A percentile compares a stretch with the other conserved stretches of the same genome.
Conservation (phyloP, 768 basidiomycete species). For the Filobasidium floriforme region DNA sequence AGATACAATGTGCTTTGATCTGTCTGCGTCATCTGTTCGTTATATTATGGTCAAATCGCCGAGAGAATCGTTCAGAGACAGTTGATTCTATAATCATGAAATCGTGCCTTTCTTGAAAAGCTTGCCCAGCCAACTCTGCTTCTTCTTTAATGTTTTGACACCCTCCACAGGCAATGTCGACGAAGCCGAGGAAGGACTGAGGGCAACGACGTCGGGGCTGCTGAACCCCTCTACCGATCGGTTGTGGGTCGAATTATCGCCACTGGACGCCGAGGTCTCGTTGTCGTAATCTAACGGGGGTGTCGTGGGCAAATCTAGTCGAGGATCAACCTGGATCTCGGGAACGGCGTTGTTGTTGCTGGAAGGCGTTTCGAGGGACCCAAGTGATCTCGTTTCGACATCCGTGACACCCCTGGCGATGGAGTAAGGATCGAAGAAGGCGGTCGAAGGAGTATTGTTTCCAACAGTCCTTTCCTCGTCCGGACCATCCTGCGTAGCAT, state of each 20-base stretch:
- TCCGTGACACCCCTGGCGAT: no score
- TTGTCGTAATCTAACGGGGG: constrained; percentile 2
- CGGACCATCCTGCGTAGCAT: background rate
- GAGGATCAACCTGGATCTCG: background rate
- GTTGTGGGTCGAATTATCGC: background rate
- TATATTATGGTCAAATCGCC: background rate
- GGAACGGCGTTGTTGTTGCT: background rate
- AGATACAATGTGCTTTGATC: no score
- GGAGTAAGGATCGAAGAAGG: no score
- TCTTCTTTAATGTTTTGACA: background rate
- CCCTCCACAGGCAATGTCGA: background rate
- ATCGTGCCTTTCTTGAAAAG: background rate
- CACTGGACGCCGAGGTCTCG: background rate
- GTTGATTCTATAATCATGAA: background rate
- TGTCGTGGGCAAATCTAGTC: background rate
- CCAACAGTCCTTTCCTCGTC: background rate
- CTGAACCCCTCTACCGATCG: background rate
- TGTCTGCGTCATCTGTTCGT: no score
- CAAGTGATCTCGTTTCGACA: no score
- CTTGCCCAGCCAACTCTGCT: background rate
- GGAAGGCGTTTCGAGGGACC: background rate
- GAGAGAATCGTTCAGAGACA: no score
- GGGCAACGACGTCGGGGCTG: background rate
- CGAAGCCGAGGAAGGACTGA: background rate
- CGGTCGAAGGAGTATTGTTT: no score